Evolutionary conservation across 228 moss, liverwort and hornwort species (phyloP).

Genomic region (Sphagnum fallax): DNA sequence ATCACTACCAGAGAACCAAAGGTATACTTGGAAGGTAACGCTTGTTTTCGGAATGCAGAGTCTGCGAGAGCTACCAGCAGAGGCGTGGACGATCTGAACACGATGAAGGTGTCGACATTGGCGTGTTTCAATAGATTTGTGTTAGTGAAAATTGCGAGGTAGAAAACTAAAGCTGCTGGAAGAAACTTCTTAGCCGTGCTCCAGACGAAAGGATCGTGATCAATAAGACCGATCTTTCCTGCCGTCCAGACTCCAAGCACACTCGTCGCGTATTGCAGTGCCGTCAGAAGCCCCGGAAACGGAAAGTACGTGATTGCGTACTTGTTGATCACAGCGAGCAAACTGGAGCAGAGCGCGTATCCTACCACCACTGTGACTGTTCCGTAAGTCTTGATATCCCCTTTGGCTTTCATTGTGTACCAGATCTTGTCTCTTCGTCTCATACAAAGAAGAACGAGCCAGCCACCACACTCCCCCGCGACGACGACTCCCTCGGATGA

Average conservation of each 20-base stretch:
- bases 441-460: no score
- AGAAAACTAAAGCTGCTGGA: slow-evolving; percentile 89
- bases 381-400: slow-evolving; percentile 24
- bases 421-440: no score
- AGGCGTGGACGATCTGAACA: slow-evolving; percentile 91
- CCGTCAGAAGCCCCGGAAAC: slow-evolving; percentile 77
- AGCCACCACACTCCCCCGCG: no score
- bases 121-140: slow-evolving; percentile 91
- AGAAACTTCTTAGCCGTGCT: slow-evolving; percentile 69
- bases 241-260: slow-evolving; percentile 58
- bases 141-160: slow-evolving; percentile 92
- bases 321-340: slow-evolving; percentile 93
- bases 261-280: slow-evolving; percentile 77
- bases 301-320: slow-evolving; percentile 94
- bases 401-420: slow-evolving; percentile 20
- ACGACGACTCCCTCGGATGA: no score
- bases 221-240: slow-evolving; percentile 47
- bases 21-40: slow-evolving; percentile 63
- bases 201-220: slow-evolving; percentile 68
- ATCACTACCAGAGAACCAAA: slow-evolving; percentile 70
- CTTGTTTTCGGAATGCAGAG: slow-evolving; percentile 73
- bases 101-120: slow-evolving; percentile 92
- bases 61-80: slow-evolving; percentile 87
- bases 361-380: slow-evolving; percentile 63
- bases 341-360: slow-evolving; percentile 83